A percentile compares a stretch with the other conserved stretches of the same genome.
These are phyloP conservation scores for Backusella westeae DNA, from an alignment of 192 early-diverging fungal genomes.

Conservation along the genomic window DNA sequence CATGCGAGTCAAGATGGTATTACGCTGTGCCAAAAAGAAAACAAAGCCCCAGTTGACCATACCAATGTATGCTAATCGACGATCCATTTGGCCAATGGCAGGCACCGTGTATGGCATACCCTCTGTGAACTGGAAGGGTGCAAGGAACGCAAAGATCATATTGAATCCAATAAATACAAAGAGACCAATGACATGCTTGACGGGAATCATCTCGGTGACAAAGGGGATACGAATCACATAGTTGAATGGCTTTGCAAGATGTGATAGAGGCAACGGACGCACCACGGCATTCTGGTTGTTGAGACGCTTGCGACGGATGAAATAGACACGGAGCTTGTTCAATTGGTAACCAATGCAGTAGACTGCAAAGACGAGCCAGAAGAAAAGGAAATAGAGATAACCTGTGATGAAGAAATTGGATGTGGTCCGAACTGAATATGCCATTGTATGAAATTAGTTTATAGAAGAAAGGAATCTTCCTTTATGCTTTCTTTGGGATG, in stretches of 20 bases:
- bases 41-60: conserved; percentile 40
- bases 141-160: conserved; percentile 19
- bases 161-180: conserved; percentile 22
- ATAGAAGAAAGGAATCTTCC: not conserved
- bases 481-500: not conserved
- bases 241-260: not conserved
- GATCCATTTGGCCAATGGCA: conserved; percentile 17
- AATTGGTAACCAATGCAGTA: conserved; percentile 28
- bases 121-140: conserved; percentile 21
- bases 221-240: conserved; percentile 15
- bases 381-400: conserved; percentile 23
- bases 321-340: conserved; percentile 11
- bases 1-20: conserved; percentile 34
- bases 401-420: conserved; percentile 23
- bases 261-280: not conserved
- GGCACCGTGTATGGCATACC: not conserved
- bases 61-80: conserved; percentile 34
- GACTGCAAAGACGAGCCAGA: conserved; percentile 28
- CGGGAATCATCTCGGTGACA: conserved; percentile 26
- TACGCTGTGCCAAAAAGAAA: conserved; percentile 38
- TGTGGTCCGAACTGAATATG: not conserved
- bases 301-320: conserved; percentile 2
- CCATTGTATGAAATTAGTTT: not conserved
- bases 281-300: not conserved
- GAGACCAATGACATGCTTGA: conserved; percentile 27